phyloP scores from a whole-genome alignment of 2,329 filamentous ascomycete genomes.

The Aspergillus sojae region DNA sequence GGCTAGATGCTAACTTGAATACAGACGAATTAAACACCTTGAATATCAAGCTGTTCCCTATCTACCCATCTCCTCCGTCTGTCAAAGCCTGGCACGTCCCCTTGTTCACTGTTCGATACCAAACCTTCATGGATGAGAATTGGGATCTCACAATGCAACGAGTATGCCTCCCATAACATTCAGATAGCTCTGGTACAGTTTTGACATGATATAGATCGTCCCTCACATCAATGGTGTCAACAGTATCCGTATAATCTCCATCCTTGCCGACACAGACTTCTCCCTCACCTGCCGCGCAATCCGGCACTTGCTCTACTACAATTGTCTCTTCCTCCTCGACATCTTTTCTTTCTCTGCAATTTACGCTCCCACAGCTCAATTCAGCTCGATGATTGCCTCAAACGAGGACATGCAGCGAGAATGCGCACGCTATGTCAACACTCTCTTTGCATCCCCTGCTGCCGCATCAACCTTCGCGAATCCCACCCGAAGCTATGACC shows the following conservation, averaged over 20 bases:
- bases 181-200: background rate
- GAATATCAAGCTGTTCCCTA: constrained; percentile 93
- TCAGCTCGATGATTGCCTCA: constrained; percentile 72
- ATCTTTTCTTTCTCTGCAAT: constrained; percentile 93
- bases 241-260: constrained; percentile 83
- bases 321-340: constrained; percentile 85
- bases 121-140: constrained; percentile 56
- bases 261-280: constrained; percentile 81
- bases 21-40: constrained; percentile 89
- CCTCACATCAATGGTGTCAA: constrained; percentile 88
- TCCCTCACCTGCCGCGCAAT: constrained; percentile 84
- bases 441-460: constrained; percentile 42
- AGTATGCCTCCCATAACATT: constrained; percentile 28
- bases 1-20: constrained; percentile 12
- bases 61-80: constrained; percentile 73
- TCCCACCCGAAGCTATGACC: constrained; percentile 28
- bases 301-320: constrained; percentile 89
- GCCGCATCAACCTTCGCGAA: constrained; percentile 20
- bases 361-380: constrained; percentile 79
- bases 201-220: constrained; percentile 61
- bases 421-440: constrained; percentile 80
- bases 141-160: constrained; percentile 58
- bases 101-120: constrained; percentile 64
- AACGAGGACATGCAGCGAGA: constrained; percentile 82
- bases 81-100: constrained; percentile 91